Percentiles rank a stretch among this genome's conserved stretches.
These are phyloP conservation scores for Tricholoma hemisulphureum DNA, from an alignment of 768 basidiomycete genomes.

Conservation along the genomic window DNA sequence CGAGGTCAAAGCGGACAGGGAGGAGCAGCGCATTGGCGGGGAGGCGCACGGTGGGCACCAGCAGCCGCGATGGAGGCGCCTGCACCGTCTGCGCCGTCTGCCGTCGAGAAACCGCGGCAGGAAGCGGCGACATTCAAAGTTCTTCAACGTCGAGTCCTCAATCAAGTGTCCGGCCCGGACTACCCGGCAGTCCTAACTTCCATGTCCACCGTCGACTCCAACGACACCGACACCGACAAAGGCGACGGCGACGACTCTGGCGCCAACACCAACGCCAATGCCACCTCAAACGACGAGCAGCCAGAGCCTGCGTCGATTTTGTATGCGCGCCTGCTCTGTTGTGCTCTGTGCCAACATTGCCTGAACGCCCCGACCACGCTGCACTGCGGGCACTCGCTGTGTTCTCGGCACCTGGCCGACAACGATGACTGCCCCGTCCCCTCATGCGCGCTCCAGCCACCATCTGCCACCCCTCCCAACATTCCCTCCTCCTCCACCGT, in stretches of 20 bases:
- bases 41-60: conserved; percentile 22
- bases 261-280: background rate
- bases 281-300: too few relatives aligned
- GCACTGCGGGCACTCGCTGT: conserved; percentile 83
- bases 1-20: conserved; percentile 48
- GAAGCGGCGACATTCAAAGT: background rate
- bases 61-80: conserved; percentile 19
- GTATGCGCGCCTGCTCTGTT: too few relatives aligned
- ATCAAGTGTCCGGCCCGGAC: too few relatives aligned
- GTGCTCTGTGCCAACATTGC: conserved; percentile 56
- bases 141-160: too few relatives aligned
- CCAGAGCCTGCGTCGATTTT: too few relatives aligned
- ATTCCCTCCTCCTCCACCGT: conserved; percentile 43
- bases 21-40: conserved; percentile 13
- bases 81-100: conserved; percentile 6
- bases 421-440: conserved; percentile 29
- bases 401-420: conserved; percentile 55
- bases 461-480: conserved; percentile 28
- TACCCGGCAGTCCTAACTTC: too few relatives aligned
- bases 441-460: conserved; percentile 26
- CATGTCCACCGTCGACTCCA: conserved; percentile 1
- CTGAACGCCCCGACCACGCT: conserved; percentile 67
- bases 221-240: background rate
- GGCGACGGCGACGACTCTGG: background rate
- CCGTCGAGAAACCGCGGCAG: conserved; percentile 2